Evolutionary conservation across 164 flowering plant species (phyloP).

Genomic region (Stephania yunnanensis): DNA sequence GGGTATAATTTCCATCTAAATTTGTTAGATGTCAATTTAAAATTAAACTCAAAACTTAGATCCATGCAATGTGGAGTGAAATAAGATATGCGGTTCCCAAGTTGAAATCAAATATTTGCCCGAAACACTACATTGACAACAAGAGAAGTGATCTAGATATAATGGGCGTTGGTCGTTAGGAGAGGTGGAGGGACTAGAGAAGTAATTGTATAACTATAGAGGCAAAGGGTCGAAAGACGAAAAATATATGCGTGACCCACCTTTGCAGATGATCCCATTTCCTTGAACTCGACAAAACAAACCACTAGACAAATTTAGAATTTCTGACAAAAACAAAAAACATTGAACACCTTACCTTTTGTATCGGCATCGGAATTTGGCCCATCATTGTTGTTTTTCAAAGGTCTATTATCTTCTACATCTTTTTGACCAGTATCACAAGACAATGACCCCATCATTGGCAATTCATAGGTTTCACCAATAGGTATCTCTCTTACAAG

Average conservation of each 20-base stretch:
- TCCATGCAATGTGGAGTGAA: no score
- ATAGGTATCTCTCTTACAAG: conserved; percentile 8
- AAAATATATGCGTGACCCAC: background rate
- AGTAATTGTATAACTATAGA: no score
- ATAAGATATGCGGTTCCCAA: no score
- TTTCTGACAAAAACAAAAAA: background rate
- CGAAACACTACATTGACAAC: no score
- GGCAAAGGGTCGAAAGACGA: no score
- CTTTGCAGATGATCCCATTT: background rate
- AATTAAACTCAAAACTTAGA: no score
- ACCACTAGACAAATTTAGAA: background rate
- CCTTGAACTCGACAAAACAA: background rate
- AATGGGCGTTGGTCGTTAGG: no score
- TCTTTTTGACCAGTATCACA: conserved; percentile 9
- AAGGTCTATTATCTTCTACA: conserved; percentile 13
- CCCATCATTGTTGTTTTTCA: conserved; percentile 12
- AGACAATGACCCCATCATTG: conserved; percentile 10
- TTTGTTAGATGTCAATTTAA: no score
- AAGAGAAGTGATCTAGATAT: no score
- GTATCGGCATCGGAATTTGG: conserved; percentile 5
- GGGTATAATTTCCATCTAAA: no score
- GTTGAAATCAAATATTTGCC: no score
- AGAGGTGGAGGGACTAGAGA: no score
- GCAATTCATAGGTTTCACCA: conserved; percentile 1
- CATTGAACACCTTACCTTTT: conserved; percentile 18